A percentile compares a stretch with the other conserved stretches of the same genome.
These are phyloP conservation scores for Lachnellula cervina DNA, from an alignment of 2,329 filamentous ascomycete species.

Conservation along the genomic window DNA sequence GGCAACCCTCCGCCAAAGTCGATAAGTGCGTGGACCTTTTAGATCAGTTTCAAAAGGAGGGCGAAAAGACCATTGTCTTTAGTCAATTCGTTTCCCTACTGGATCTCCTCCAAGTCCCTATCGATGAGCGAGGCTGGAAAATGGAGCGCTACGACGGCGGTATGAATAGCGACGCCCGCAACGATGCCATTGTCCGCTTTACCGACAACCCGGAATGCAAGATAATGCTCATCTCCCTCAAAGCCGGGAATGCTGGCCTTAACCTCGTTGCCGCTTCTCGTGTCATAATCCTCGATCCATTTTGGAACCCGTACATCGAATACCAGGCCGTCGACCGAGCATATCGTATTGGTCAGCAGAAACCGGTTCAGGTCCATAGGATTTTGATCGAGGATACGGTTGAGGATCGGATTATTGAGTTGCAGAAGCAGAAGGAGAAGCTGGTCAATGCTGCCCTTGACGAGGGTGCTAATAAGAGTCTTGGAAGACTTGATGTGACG, in stretches of 20 bases:
- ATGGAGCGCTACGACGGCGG: constrained; percentile 69
- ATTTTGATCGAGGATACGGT: constrained; percentile 74
- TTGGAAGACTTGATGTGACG: constrained; percentile 53
- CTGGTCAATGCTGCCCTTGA: constrained; percentile 77
- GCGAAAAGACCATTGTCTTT: constrained; percentile 77
- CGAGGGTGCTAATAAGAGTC: constrained; percentile 61
- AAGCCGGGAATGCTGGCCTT: constrained; percentile 78
- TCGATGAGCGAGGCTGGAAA: constrained; percentile 47
- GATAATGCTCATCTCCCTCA: constrained; percentile 73
- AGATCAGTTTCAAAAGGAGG: constrained; percentile 34
- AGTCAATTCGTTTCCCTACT: constrained; percentile 76
- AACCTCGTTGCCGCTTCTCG: constrained; percentile 80
- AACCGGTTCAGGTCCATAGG: constrained; percentile 72
- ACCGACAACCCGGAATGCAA: constrained; percentile 51
- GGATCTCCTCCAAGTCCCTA: constrained; percentile 70
- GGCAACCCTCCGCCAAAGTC: constrained; percentile 71
- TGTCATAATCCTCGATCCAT: constrained; percentile 87
- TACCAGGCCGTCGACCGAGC: constrained; percentile 89
- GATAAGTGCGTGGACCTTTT: constrained; percentile 64
- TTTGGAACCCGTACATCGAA: constrained; percentile 92
- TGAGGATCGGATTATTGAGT: constrained; percentile 75
- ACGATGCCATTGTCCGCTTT: constrained; percentile 64
- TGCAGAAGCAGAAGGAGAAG: constrained; percentile 74
- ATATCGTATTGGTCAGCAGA: constrained; percentile 77
- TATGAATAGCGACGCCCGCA: constrained; percentile 63